Evolutionary conservation across 768 basidiomycete species (phyloP), one percentile per base, ranked within the genome.

Genomic region (Pleurotus tuoliensis): DNA sequence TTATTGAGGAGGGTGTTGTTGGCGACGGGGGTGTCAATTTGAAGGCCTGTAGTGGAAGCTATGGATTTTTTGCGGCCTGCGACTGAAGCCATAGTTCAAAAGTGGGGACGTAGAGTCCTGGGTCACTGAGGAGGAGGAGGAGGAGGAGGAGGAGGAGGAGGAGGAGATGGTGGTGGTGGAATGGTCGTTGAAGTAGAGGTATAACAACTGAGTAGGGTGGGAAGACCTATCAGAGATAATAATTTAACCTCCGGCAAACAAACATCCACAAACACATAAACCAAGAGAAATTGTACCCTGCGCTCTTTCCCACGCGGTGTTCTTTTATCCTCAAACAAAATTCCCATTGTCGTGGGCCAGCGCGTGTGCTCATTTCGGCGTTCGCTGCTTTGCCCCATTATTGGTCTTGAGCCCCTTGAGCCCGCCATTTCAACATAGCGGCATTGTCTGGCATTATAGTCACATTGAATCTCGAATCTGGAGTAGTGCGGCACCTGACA

Each of bases 1-100:
- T 93, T 92, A 76, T 94, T 94, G 78, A 94, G 91, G 59, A 92
- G 87, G 49, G 87, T 92, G 77, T 89, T 92, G 67, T 85, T 84
- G 63, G 84, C 83, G 64, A 86, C 79, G 43, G 88, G 58, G 13
- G 82, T 82, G 70, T 92, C 90, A 69, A 89, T 87, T 46, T 82
- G 76, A 57, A 88, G 76, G 65, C 77, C 82, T 51, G 81, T 73
- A 64, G 75, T 82, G 58, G 87, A 84, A 56, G 82, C 78, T 63
- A 90, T 82, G 56, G 88, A 89, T 74, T 89, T 91, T 84, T 89
- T 90, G 66, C 90, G 85, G 71, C 79, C 84, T 64, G 87, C 80
- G 71, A 78, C 77, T 47, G 78, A 73, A 70, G 79, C 71, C 80
- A 79, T 81, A 59, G 70, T 63, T 34, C 30, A 15, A 27, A 34